phyloP scores from a whole-genome alignment of 768 basidiomycete genomes.

The Lenzites betulinus region DNA sequence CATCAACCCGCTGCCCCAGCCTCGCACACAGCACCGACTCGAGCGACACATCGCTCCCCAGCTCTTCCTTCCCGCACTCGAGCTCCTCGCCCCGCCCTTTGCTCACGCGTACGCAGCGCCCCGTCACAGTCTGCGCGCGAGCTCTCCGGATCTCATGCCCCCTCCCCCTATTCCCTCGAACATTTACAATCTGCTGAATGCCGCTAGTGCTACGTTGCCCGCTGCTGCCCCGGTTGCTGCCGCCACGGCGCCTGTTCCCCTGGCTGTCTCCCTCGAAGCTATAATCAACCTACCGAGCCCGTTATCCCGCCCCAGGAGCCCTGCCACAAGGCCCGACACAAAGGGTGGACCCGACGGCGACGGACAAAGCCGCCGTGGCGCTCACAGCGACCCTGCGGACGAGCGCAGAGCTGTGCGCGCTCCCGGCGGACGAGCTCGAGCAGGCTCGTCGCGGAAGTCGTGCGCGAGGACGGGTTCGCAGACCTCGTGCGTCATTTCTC shows the following conservation, averaged over 20 bases:
- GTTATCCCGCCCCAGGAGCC: no score
- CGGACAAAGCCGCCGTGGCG: no score
- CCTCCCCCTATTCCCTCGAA: slow-evolving; percentile 13
- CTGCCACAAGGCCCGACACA: no score
- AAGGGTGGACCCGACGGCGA: no score
- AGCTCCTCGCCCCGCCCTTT: slow-evolving; percentile 3
- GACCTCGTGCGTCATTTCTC: slow-evolving; percentile 63
- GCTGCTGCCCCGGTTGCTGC: no score
- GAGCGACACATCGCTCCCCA: slow-evolving; percentile 9
- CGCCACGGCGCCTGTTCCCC: neutral
- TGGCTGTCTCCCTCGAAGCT: neutral
- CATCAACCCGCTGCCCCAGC: neutral
- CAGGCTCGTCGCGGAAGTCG: slow-evolving; percentile 56
- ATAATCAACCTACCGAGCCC: no score
- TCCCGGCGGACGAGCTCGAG: slow-evolving; percentile 56
- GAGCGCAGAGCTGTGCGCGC: slow-evolving; percentile 52
- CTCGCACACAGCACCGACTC: neutral
- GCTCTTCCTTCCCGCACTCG: slow-evolving; percentile 5
- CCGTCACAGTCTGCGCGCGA: neutral
- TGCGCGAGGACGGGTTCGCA: slow-evolving; percentile 76
- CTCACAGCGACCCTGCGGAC: slow-evolving; percentile 44
- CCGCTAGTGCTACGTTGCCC: neutral
- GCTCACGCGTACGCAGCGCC: neutral
- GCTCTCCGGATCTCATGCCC: slow-evolving; percentile 14
- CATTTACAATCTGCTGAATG: slow-evolving; percentile 5